Evolutionary conservation across 306 rosid genomes (phyloP), one percentile per base, ranked within the genome.

Genomic region (Alnus rubra): DNA sequence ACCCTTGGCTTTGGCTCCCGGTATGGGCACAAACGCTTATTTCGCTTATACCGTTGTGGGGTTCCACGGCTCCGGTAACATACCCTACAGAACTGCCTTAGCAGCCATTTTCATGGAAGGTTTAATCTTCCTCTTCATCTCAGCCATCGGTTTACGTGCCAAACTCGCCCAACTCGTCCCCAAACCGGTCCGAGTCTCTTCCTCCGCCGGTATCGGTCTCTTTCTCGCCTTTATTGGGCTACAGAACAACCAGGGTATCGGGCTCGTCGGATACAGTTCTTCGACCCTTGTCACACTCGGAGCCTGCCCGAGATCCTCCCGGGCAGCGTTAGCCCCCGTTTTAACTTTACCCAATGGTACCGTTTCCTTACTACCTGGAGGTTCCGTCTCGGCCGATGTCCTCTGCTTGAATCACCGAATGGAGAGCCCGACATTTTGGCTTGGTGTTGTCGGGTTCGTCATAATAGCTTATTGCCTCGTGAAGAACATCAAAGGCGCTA

Each of bases 11-110:
- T 83, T 95, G 2, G 99, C 99, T 1, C 99, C 99, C 0, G 98
- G 98, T 5, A 95, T 95, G 99, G 99, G 99, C 7, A 87, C 92
- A 5, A 95, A 95, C 77, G 98, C 99, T 13, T 95, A 95, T 33
- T 95, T 95, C 78, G 97, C 99, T 14, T 93, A 95, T 88, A 95
- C 98, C 0, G 98, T 95, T 9, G 98, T 95, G 15, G 99, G 98
- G 7, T 93, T 87, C 55, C 99, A 95, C 74, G 99, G 98, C 12
- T 95, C 99, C 64, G 99, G 99, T 12, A 87, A 45, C 50, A 72
- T 93, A 33, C 85, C 98, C 1, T 93, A 93, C 88, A 86, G 83
- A 74, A 85, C 86, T 74, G 99, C 99, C 9, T 82, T 95, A 37
- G 91, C 99, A 11, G 92, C 99, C 3, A 93, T 95, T 10, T 89